Conservation (phyloP, 2,329 filamentous ascomycete genomes). For the Thelonectria blattea region DNA sequence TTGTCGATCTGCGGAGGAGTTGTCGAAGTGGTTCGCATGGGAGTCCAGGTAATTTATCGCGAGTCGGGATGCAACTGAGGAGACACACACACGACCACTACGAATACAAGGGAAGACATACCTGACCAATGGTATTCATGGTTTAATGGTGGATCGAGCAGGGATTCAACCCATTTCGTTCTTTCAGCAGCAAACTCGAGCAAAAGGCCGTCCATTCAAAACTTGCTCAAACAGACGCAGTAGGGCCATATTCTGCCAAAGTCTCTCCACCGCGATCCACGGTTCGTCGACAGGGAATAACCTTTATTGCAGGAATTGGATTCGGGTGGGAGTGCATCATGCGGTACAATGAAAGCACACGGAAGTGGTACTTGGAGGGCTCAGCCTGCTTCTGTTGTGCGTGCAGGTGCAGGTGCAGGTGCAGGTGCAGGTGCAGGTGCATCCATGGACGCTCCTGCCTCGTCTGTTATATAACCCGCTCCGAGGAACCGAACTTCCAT, state of each 20-base stretch:
- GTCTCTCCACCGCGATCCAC: slow-evolving; percentile 17
- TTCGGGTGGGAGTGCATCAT: no score
- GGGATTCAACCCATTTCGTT: background rate
- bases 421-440: no score
- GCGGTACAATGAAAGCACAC: no score
- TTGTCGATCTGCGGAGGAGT: background rate
- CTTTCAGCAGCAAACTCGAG: background rate
- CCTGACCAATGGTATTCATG: no score
- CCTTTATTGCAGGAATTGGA: background rate
- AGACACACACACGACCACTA: no score
- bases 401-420: no score
- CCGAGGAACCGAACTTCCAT: no score
- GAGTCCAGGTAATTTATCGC: no score
- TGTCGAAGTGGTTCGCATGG: background rate
- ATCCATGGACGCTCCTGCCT: background rate
- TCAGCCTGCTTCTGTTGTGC: no score
- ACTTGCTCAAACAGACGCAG: slow-evolving; percentile 37
- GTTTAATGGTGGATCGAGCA: background rate
- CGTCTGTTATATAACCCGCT: background rate
- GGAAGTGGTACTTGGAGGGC: no score
- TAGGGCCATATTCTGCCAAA: slow-evolving; percentile 4
- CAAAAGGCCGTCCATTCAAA: background rate
- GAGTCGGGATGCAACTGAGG: no score
- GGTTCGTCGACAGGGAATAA: slow-evolving; percentile 6
- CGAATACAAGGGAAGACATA: no score